Conservation (phyloP, 208 protist genomes). For the Tritrichomonas musculus region DNA sequence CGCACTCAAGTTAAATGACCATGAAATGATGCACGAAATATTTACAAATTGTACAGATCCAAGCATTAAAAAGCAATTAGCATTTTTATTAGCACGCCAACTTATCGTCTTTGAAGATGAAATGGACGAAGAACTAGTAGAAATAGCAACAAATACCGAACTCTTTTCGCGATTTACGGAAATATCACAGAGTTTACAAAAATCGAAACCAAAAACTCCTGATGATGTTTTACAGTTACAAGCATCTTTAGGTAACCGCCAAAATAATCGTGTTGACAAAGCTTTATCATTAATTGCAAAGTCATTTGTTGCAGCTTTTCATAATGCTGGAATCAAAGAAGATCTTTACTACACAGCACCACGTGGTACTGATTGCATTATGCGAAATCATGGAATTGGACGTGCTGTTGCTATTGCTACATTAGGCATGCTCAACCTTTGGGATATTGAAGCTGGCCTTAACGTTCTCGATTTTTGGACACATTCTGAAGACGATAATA, state of each 20-base stretch:
- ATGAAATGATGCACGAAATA: slow-evolving; percentile 31
- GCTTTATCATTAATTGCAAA: background rate
- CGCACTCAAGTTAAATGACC: slow-evolving; percentile 45
- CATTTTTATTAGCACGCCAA: slow-evolving; percentile 29
- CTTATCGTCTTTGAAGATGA: slow-evolving; percentile 3
- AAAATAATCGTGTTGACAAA: background rate
- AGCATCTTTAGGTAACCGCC: background rate
- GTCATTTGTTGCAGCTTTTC: background rate
- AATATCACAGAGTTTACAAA: background rate
- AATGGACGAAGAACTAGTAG: slow-evolving; percentile 66
- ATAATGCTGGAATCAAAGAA: slow-evolving; percentile 6
- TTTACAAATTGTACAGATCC: slow-evolving; percentile 34
- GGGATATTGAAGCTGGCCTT: slow-evolving; percentile 89
- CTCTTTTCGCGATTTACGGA: slow-evolving; percentile 78
- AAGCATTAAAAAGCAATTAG: slow-evolving; percentile 16
- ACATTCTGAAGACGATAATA: slow-evolving; percentile 77
- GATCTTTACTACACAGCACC: slow-evolving; percentile 9
- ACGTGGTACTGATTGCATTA: background rate
- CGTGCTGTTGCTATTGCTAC: background rate
- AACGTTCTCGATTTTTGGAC: slow-evolving; percentile 62
- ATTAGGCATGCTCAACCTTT: slow-evolving; percentile 49
- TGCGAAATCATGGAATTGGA: background rate
- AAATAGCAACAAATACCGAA: slow-evolving; percentile 78
- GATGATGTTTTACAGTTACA: slow-evolving; percentile 24
- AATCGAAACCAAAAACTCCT: background rate